phyloP scores from a whole-genome alignment of 179 eudicot species.

The Corrigiola litoralis region DNA sequence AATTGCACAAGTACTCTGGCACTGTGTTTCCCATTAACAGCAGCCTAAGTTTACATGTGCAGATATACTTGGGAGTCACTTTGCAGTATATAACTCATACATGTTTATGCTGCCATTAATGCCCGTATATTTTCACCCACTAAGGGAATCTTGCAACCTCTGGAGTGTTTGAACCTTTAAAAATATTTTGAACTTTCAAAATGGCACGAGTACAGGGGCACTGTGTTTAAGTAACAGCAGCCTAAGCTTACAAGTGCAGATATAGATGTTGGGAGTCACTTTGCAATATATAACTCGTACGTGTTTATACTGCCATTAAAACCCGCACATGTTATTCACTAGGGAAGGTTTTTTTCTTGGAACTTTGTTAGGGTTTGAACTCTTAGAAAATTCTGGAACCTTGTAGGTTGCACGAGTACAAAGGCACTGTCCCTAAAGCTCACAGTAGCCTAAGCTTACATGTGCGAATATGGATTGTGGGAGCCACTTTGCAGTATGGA shows the following conservation, averaged over 20 bases:
- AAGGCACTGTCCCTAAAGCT: neutral
- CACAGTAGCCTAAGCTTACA: neutral
- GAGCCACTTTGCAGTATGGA: neutral
- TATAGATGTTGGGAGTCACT: slow-evolving; percentile 2
- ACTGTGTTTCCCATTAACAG: no score
- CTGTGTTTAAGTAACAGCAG: neutral
- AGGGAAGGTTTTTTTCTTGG: neutral
- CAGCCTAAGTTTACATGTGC: neutral
- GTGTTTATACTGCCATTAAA: neutral
- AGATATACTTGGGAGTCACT: neutral
- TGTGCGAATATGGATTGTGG: neutral
- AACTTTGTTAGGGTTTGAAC: no score
- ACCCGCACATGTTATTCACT: neutral
- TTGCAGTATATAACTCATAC: neutral
- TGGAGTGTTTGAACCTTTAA: no score
- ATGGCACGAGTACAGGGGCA: no score
- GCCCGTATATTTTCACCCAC: no score
- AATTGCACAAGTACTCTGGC: neutral
- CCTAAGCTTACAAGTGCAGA: neutral
- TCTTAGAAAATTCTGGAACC: neutral
- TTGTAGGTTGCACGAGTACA: neutral
- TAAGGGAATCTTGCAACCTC: no score
- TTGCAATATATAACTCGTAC: neutral
- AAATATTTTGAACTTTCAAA: no score
- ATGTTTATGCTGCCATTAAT: neutral